A percentile compares a stretch with the other conserved stretches of the same genome.
Evolutionary conservation across 768 basidiomycete species (phyloP).

Genomic region (Suillus decipiens): DNA sequence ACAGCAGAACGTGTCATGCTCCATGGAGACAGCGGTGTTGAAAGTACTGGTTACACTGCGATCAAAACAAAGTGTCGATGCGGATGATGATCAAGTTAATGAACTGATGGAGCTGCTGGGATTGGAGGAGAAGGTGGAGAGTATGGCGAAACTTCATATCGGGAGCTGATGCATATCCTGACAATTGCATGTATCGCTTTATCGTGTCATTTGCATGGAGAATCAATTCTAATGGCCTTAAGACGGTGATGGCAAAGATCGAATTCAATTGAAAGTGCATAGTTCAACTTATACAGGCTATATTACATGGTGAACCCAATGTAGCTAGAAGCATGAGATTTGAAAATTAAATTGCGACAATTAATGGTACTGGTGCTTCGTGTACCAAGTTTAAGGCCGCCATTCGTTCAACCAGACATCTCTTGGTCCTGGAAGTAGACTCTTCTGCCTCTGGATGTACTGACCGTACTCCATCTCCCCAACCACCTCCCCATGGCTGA

Average conservation of each 20-base stretch:
- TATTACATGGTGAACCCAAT: not conserved
- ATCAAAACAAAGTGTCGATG: not conserved
- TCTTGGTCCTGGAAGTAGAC: slow-evolving; percentile 14
- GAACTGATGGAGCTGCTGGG: not conserved
- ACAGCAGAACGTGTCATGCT: not conserved
- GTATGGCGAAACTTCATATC: not conserved
- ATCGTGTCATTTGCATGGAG: not conserved
- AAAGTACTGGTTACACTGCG: not conserved
- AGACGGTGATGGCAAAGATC: not conserved
- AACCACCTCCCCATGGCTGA: slow-evolving; percentile 19
- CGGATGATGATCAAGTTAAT: not conserved
- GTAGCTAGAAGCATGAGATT: slow-evolving; percentile 29
- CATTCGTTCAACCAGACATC: slow-evolving; percentile 16
- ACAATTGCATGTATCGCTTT: not conserved
- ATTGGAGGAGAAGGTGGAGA: not conserved
- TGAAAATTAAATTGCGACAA: slow-evolving; percentile 21
- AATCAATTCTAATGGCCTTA: not conserved
- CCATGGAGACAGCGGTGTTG: not conserved
- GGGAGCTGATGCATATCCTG: not conserved
- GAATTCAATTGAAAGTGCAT: not conserved
- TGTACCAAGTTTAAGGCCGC: slow-evolving; percentile 5
- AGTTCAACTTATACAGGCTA: not conserved
- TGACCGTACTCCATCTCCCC: slow-evolving; percentile 17
- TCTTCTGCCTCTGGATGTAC: slow-evolving; percentile 15
- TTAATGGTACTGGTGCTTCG: not conserved